A percentile compares a stretch with the other conserved stretches of the same genome.
phyloP scores from a whole-genome alignment of 805 yeast species.

The Jamesozyma gamospora region DNA sequence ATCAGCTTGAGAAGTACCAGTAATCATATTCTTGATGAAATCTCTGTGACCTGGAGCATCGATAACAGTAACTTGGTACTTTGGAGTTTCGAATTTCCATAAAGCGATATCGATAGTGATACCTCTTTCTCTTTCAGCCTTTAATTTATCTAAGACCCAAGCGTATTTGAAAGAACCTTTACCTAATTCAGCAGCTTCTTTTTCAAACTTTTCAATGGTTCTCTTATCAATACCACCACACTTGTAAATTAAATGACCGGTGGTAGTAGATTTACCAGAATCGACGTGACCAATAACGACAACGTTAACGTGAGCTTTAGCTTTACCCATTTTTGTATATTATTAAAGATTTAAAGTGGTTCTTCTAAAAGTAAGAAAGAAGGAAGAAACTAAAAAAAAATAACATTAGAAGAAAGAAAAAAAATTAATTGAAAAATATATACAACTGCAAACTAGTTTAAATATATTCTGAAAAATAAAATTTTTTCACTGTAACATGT shows the following conservation, averaged over 20 bases:
- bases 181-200: constrained; percentile 96
- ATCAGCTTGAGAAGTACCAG: constrained; percentile 99
- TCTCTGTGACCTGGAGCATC: constrained; percentile 99
- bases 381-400: background rate
- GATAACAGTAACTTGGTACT: constrained; percentile 94
- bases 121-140: constrained; percentile 98
- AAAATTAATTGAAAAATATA: background rate
- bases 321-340: constrained; percentile 40
- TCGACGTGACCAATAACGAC: constrained; percentile 99
- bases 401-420: background rate
- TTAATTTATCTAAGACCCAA: constrained; percentile 91
- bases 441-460: background rate
- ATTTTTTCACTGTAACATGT: background rate
- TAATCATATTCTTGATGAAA: constrained; percentile 97
- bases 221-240: constrained; percentile 99
- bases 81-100: constrained; percentile 91
- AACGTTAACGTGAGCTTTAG: constrained; percentile 96
- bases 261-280: constrained; percentile 97
- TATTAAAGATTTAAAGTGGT: background rate
- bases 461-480: background rate
- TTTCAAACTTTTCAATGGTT: constrained; percentile 96
- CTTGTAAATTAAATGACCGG: constrained; percentile 98
- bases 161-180: constrained; percentile 97
- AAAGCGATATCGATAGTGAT: constrained; percentile 96
- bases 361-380: background rate